Evolutionary conservation across 1,284 basidiomycete genomes (phyloP).

Genomic region (Inonotus hispidus): DNA sequence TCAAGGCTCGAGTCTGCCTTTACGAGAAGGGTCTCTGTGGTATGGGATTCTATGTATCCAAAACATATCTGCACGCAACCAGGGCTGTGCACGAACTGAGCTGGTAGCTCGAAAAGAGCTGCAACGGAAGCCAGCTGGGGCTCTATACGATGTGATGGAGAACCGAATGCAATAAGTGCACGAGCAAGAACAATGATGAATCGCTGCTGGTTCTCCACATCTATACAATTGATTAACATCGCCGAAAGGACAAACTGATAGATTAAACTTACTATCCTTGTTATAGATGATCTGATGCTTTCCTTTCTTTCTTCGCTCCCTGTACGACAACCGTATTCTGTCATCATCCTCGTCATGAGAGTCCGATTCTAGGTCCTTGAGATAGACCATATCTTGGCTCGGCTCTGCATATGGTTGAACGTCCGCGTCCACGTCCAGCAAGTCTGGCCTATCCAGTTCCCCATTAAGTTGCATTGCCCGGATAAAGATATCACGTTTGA

Average conservation of each 20-base stretch:
- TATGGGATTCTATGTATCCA: conserved; percentile 71
- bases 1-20: conserved; percentile 70
- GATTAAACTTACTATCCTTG: conserved; percentile 11
- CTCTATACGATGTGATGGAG: conserved; percentile 68
- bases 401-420: conserved; percentile 5
- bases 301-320: conserved; percentile 6
- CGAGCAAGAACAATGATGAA: conserved; percentile 61
- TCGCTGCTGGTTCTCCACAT: conserved; percentile 49
- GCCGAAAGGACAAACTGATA: neutral
- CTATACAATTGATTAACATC: conserved; percentile 26
- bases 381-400: neutral
- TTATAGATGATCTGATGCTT: conserved; percentile 14
- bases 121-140: conserved; percentile 69
- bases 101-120: conserved; percentile 77
- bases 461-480: conserved; percentile 7
- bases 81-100: conserved; percentile 77
- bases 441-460: neutral
- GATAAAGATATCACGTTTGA: conserved; percentile 2
- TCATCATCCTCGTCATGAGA: neutral
- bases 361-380: neutral
- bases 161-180: conserved; percentile 65
- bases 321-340: conserved; percentile 1
- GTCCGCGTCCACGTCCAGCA: conserved; percentile 5
- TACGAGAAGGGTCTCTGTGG: conserved; percentile 79
- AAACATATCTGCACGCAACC: conserved; percentile 81